These are phyloP conservation scores for Euphrasia arctica DNA, from an alignment of 305 asterid genomes.

Conservation along the genomic window DNA sequence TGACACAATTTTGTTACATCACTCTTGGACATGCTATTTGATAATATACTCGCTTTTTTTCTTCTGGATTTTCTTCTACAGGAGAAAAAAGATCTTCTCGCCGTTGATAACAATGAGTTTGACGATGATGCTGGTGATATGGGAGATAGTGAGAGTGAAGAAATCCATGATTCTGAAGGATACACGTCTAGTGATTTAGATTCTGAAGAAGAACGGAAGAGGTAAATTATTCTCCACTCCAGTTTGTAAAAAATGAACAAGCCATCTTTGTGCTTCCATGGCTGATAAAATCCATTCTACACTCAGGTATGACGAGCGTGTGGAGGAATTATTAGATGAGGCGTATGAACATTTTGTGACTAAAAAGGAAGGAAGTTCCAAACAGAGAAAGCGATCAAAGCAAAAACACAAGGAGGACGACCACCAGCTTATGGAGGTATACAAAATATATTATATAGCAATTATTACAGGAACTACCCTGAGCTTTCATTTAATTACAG, in stretches of 20 bases:
- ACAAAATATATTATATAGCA: background rate
- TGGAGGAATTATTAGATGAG: slow-evolving; percentile 72
- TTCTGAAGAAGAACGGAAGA: slow-evolving; percentile 78
- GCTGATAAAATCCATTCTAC: slow-evolving; percentile 24
- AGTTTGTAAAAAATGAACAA: background rate
- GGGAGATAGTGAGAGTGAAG: slow-evolving; percentile 56
- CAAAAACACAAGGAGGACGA: slow-evolving; percentile 47
- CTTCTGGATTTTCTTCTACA: slow-evolving; percentile 28
- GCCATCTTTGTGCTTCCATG: background rate
- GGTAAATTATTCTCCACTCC: slow-evolving; percentile 37
- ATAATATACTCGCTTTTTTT: background rate
- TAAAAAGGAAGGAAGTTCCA: slow-evolving; percentile 78
- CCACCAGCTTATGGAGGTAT: slow-evolving; percentile 56
- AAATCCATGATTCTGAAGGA: slow-evolving; percentile 40
- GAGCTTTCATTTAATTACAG: background rate
- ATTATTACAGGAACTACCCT: background rate
- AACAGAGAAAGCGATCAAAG: slow-evolving; percentile 80
- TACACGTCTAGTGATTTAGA: slow-evolving; percentile 61
- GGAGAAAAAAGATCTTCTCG: slow-evolving; percentile 88
- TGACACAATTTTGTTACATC: background rate
- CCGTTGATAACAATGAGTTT: slow-evolving; percentile 67
- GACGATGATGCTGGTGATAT: slow-evolving; percentile 56
- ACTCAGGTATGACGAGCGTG: slow-evolving; percentile 64
- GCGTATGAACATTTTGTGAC: slow-evolving; percentile 70
- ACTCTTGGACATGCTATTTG: background rate